Evolutionary conservation across 176 grass and related monocot species (phyloP).

Genomic region (Rhynchospora pubera): DNA sequence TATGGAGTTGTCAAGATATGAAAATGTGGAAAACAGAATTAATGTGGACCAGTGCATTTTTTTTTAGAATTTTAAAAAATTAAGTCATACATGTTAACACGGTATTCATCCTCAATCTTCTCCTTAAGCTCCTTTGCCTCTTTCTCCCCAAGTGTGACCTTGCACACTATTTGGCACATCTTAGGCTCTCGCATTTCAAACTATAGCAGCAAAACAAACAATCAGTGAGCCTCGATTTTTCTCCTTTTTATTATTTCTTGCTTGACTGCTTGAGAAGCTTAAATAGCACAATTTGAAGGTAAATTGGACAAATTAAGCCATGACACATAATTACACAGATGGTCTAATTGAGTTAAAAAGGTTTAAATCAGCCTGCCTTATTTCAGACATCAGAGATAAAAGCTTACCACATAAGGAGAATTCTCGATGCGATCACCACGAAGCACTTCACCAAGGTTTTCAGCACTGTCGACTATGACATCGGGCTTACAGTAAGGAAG

Average conservation of each 20-base stretch:
- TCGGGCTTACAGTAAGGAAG: conserved; percentile 74
- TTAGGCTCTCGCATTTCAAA: conserved; percentile 84
- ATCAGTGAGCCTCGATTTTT: background rate
- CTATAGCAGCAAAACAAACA: conserved; percentile 30
- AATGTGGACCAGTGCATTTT: too few relatives aligned
- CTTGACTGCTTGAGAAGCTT: background rate
- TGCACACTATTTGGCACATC: conserved; percentile 80
- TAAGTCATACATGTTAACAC: conserved; percentile 62
- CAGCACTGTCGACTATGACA: conserved; percentile 66
- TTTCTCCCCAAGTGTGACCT: conserved; percentile 53
- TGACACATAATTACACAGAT: background rate
- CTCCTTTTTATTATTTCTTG: background rate
- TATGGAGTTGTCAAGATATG: background rate
- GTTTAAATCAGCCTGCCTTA: background rate
- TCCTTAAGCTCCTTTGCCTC: conserved; percentile 73
- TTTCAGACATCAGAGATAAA: background rate
- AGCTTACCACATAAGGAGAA: conserved; percentile 67
- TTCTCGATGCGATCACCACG: conserved; percentile 88
- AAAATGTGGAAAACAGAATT: background rate
- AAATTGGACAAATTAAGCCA: background rate
- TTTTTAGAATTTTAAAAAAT: background rate
- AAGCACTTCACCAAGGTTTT: conserved; percentile 85
- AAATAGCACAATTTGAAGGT: background rate
- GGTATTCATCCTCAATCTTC: conserved; percentile 90
- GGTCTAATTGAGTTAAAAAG: background rate